Evolutionary conservation across 495 filamentous ascomycete genomes (phyloP), one percentile per base, ranked within the genome.

Genomic region (Durotheca rogersii): DNA sequence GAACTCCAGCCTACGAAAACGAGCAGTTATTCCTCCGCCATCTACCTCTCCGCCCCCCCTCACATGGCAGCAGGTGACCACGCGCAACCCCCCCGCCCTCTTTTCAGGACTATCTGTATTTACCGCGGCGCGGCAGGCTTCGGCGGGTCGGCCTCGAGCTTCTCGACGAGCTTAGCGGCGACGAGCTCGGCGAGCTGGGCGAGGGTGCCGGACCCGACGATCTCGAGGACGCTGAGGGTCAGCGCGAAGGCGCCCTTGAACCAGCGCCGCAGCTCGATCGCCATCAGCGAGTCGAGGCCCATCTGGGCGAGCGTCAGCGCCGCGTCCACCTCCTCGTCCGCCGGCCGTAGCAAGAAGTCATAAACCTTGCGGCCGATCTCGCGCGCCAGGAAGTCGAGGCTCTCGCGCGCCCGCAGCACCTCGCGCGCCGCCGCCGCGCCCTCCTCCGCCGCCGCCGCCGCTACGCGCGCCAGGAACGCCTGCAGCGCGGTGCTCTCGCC

Each of bases 271-370:
- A 75, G 29, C 64, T 73, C 70, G 30, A 73, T 67, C 6, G 66
- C 60, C 57, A 73, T 61, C 15, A 75, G 47, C 23, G 61, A 67
- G 33, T 75, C 71, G 18, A 74, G 34, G 0, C 71, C 70, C 32
- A 72, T 56, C 39, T 69, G 56, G 3, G 42, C 46, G 7, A 70
- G 46, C 9, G 51, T 60, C 29, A 65, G n/a, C 0, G 29, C 18
- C 0, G 53, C 38, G 30, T 70, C 64, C 11, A 67, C 43, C 4
- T 71, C 60, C 16, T 66, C 65, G 30, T 64, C 58, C 9, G 62
- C 58, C 9, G 63, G 47, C 29, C 51, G 43, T 30, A 70, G 46
- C 32, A 67, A 55, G 59, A 66, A 68, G 5, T 56, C 59, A 41
- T 56, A 65, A 15, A 71, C 52, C 58, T 61, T 63, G n/a, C 45